Evolutionary conservation across 2,329 filamentous ascomycete species (phyloP).

Genomic region (Aureobasidium melanogenum): DNA sequence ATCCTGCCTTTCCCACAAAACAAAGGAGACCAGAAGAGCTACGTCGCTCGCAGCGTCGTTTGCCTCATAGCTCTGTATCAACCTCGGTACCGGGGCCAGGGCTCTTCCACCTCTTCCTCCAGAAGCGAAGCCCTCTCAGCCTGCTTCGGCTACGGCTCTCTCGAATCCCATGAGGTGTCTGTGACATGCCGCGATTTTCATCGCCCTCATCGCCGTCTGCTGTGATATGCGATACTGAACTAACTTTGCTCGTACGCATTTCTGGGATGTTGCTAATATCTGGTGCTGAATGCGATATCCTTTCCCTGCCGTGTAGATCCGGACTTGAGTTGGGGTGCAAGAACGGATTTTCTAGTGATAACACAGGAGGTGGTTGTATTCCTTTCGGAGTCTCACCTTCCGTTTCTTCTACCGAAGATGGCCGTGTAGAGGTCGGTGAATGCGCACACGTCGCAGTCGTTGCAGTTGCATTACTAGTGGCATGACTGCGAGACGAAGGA

Average conservation of each 20-base stretch:
- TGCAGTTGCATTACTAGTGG: constrained; percentile 25
- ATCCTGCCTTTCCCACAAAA: background rate
- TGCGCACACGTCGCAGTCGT: constrained; percentile 19
- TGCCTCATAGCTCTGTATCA: background rate
- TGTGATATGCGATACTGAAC: background rate
- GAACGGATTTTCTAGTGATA: constrained; percentile 11
- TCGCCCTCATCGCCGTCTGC: background rate
- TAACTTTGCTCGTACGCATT: background rate
- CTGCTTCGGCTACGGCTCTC: constrained; percentile 27
- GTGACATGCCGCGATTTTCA: background rate
- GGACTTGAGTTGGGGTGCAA: constrained; percentile 7
- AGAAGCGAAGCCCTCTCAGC: constrained; percentile 28
- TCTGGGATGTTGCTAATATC: constrained; percentile 9
- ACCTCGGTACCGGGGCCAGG: background rate
- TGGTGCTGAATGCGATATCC: constrained; percentile 1
- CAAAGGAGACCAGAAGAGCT: background rate
- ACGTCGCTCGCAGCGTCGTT: background rate
- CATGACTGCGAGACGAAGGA: constrained; percentile 25
- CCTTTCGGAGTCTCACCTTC: constrained; percentile 22
- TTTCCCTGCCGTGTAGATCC: constrained; percentile 1
- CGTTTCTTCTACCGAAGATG: constrained; percentile 24
- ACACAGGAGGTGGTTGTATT: background rate
- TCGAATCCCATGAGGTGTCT: constrained; percentile 3
- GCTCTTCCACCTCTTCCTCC: constrained; percentile 22
- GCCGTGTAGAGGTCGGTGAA: constrained; percentile 24